Evolutionary conservation across 805 yeast genomes (phyloP).

Genomic region (Hyphopichia homilentoma): DNA sequence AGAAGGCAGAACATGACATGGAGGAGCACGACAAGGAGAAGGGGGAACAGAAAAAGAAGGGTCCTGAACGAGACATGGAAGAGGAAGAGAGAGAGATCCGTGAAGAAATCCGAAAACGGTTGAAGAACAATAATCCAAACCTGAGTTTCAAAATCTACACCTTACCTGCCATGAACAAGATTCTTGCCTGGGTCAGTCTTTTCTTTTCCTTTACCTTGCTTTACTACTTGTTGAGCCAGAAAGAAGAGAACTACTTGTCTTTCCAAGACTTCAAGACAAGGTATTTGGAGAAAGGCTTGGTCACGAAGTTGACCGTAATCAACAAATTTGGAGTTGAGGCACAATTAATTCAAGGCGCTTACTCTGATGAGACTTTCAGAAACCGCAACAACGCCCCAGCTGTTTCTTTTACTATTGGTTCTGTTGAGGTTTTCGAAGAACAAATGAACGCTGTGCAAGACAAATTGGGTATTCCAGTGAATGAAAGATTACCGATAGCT

Average conservation of each 20-base stretch:
- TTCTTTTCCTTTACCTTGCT: conserved; percentile 1
- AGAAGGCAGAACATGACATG: too few relatives aligned
- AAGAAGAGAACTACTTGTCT: conserved; percentile 35
- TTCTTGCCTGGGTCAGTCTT: conserved; percentile 6
- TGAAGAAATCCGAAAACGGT: conserved; percentile 28
- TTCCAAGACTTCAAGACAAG: conserved; percentile 85
- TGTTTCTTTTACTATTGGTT: conserved; percentile 81
- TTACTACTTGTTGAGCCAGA: conserved; percentile 5
- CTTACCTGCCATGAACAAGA: conserved; percentile 9
- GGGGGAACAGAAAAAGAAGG: conserved; percentile 9
- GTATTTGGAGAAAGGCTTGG: conserved; percentile 74
- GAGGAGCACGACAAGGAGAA: conserved; percentile 9
- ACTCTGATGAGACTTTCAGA: conserved; percentile 39
- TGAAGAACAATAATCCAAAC: conserved; percentile 23
- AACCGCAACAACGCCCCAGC: conserved; percentile 36
- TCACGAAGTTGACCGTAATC: conserved; percentile 66
- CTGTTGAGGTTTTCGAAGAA: conserved; percentile 80
- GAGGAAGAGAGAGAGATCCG: conserved; percentile 31
- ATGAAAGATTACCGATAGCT: conserved; percentile 72
- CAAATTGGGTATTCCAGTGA: conserved; percentile 59
- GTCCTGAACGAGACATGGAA: conserved; percentile 9
- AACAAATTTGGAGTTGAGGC: conserved; percentile 73
- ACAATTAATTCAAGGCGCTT: conserved; percentile 47
- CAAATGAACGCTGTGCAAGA: conserved; percentile 74
- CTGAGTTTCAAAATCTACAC: conserved; percentile 27